Base-by-base conservation (phyloP, 495 filamentous ascomycete genomes). In the Aspergillus nidulans region DNA sequence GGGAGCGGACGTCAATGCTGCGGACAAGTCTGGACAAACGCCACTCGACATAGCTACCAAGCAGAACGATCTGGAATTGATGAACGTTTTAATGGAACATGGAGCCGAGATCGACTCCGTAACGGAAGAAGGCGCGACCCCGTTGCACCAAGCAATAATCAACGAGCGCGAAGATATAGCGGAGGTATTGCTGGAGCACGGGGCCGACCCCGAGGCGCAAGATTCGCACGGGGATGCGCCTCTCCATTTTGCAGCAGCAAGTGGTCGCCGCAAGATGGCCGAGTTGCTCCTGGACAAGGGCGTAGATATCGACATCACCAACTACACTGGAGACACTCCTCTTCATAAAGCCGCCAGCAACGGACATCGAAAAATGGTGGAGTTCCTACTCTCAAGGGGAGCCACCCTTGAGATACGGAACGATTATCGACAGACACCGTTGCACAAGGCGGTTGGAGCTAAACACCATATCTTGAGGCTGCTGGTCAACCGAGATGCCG, bases 231-330 rank as follows among this genome's bases (percentile, higher is more conserved):
- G 61, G 34, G 52, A 66, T 10, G 71, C 76, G 12, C 62, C 74
- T 23, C 67, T 77, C 20, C 63, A 67, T 30, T 59, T 72, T 28
- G 74, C 73, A 1, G 72, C 75, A 4, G 60, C 62, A 7, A 63
- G 54, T 15, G 67, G 73, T 4, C 61, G 71, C 41, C 62, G 66
- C 23, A 63, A 49, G 4, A 59, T 76, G 28, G 68, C 74, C 16
- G 59, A 63, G 16, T 24, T 77, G 42, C 52, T 79, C 9, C 62
- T 80, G 39, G 71, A 74, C 3, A 69, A 66, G 18, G 69, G 68
- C 3, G 68, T 70, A 0, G 61, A 79, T 41, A 65, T 78, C 42
- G 69, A 81, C 56, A 63, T 63, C 32, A 56, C 68, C 16, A 64
- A 68, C 43, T 48, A 52, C 13, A 57, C 49, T 13, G 71, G 69